Conservation (phyloP, 163 green algal genomes). For the Scenedesmus sp. region DNA sequence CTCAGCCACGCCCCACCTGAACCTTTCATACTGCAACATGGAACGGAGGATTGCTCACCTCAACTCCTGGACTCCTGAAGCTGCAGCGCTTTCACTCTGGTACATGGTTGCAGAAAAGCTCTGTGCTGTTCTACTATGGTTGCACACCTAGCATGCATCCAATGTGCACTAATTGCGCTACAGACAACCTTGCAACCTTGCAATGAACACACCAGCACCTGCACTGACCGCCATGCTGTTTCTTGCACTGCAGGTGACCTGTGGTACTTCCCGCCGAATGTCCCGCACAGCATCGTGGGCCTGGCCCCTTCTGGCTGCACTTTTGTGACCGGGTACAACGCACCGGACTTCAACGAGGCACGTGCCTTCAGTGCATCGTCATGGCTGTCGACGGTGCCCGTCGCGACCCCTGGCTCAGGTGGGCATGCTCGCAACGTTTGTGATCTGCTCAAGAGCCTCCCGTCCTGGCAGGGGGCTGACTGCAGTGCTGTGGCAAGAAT, state of each 20-base stretch:
- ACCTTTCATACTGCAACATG: no score
- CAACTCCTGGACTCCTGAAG: no score
- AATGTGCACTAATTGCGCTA: not conserved
- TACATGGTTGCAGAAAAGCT: no score
- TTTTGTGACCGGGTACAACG: slow-evolving; percentile 45
- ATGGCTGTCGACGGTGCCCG: slow-evolving; percentile 37
- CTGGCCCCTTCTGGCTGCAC: slow-evolving; percentile 23
- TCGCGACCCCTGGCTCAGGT: slow-evolving; percentile 28
- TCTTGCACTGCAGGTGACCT: not conserved
- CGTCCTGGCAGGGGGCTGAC: no score
- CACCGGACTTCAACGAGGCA: slow-evolving; percentile 31
- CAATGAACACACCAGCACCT: not conserved
- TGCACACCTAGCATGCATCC: not conserved
- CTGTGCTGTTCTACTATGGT: not conserved
- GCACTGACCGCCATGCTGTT: not conserved
- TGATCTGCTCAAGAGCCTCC: no score
- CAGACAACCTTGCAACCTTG: not conserved
- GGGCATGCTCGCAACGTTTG: no score
- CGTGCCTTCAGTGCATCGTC: slow-evolving; percentile 35
- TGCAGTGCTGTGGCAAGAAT: no score
- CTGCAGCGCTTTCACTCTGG: no score
- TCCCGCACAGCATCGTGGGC: slow-evolving; percentile 38
- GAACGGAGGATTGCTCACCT: no score
- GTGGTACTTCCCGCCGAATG: slow-evolving; percentile 47
- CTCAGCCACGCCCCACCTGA: no score